Base-by-base conservation (phyloP, 2,329 filamentous ascomycete genomes). In the Dactylellina leptospora region DNA sequence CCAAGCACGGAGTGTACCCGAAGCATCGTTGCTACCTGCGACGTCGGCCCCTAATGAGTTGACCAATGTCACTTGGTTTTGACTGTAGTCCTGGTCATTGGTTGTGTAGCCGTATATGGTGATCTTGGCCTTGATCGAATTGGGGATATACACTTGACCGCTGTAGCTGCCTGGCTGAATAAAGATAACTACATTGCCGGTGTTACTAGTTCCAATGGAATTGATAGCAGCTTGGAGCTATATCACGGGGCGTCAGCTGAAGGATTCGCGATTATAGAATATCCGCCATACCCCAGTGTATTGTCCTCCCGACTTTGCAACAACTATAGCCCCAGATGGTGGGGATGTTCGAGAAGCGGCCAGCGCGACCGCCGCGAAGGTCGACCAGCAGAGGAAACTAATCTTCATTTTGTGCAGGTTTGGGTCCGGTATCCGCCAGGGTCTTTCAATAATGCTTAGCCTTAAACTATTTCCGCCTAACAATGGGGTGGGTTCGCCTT, bases 71-170 rank as follows among this genome's bases (percentile, higher is more conserved):
- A 87, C 88, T 28, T 82, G 80, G 79, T 90, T 90, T 61, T 79
- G 79, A 1, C 79, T 75, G 77, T 88, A 89, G 13, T 80, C 79
- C 8, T 81, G 78, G 3, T 84, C 83, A 73, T 85, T 82, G 23
- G 79, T 77, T 0, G 87, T 88, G 76, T 85, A 84, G 13, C 88
- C 87, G 76, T 86, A 86, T 69, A 87, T 82, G 48, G 82, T 84
- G 40, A 88, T 79, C 40, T 82, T 78, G 0, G 83, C 84, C 9
- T 79, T 79, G 48, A 84, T 81, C 0, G 78, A 74, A 2, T 82
- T 78, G 1, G 51, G 44, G 44, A 88, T 81, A 75, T 82, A 83
- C 40, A 88, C 85, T 76, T 88, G 86, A 77, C 88, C 86, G 1
- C 79, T 80, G 81, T 89, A 88, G 33, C 84, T 86, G 6, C 86